phyloP scores from a whole-genome alignment of 2,329 filamentous ascomycete genomes.

The Pseudocercospora fuligena region DNA sequence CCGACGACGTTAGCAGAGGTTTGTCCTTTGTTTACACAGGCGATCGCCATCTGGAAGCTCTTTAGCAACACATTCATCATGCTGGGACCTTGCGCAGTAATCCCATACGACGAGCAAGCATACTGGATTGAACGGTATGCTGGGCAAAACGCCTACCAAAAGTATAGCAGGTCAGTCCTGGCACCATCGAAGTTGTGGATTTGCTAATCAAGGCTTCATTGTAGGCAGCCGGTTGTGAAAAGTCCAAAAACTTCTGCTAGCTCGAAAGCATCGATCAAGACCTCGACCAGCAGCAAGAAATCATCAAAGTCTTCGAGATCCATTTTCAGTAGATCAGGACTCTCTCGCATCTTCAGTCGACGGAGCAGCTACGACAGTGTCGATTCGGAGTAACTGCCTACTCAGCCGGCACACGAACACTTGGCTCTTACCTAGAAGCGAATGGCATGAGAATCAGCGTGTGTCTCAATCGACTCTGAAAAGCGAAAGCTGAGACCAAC shows the following conservation, averaged over 20 bases:
- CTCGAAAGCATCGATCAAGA: slow-evolving; percentile 15
- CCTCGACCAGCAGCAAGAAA: slow-evolving; percentile 18
- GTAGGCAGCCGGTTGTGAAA: slow-evolving; percentile 11
- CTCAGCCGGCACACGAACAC: no score
- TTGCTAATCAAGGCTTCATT: neutral
- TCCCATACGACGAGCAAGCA: slow-evolving; percentile 22
- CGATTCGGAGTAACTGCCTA: neutral
- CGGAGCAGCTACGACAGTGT: slow-evolving; percentile 18
- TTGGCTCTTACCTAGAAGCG: neutral
- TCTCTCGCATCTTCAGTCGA: slow-evolving; percentile 17
- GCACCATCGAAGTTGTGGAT: no score
- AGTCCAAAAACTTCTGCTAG: slow-evolving; percentile 5
- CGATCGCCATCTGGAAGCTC: no score
- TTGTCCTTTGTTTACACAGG: no score
- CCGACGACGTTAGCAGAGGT: neutral
- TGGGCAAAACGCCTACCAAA: slow-evolving; percentile 17
- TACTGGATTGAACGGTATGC: slow-evolving; percentile 24
- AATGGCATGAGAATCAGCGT: neutral
- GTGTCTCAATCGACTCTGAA: no score
- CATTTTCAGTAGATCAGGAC: slow-evolving; percentile 5
- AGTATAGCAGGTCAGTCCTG: slow-evolving; percentile 16
- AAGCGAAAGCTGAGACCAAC: no score
- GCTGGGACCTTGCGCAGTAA: slow-evolving; percentile 18
- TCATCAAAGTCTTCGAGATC: slow-evolving; percentile 8
- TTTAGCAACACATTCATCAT: slow-evolving; percentile 9